Evolutionary conservation across 1,139 yeast species (phyloP).

Genomic region (Wickerhamiella infanticola): DNA sequence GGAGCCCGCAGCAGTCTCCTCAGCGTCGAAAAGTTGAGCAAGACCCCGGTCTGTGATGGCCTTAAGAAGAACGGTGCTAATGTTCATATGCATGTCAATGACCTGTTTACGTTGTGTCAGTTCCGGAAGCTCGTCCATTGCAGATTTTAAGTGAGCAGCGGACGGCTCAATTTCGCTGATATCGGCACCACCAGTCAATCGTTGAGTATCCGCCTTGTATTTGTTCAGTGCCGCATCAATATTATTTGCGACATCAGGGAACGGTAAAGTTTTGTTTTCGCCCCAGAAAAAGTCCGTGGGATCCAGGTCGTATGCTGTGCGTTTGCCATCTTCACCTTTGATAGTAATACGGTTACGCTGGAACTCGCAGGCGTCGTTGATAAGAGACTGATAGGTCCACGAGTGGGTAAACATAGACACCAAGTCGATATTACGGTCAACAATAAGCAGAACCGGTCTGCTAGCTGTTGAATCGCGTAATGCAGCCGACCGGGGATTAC

Average conservation of each 20-base stretch:
- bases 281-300: slow-evolving; percentile 90
- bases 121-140: slow-evolving; percentile 85
- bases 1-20: slow-evolving; percentile 39
- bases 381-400: slow-evolving; percentile 95
- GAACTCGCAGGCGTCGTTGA: slow-evolving; percentile 76
- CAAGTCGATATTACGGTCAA: slow-evolving; percentile 81
- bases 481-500: slow-evolving; percentile 38
- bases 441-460: slow-evolving; percentile 60
- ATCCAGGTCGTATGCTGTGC: slow-evolving; percentile 65
- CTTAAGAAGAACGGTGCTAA: slow-evolving; percentile 67
- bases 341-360: slow-evolving; percentile 66
- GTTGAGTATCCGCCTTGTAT: slow-evolving; percentile 78
- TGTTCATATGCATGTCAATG: slow-evolving; percentile 95
- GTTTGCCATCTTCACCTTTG: slow-evolving; percentile 24
- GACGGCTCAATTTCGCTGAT: slow-evolving; percentile 53
- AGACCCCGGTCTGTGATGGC: slow-evolving; percentile 73
- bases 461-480: slow-evolving; percentile 13
- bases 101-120: slow-evolving; percentile 75
- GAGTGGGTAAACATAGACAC: slow-evolving; percentile 93
- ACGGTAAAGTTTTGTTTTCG: slow-evolving; percentile 70
- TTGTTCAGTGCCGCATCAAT: slow-evolving; percentile 69
- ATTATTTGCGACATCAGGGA: slow-evolving; percentile 95
- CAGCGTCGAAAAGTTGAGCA: slow-evolving; percentile 86
- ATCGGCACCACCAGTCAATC: slow-evolving; percentile 56
- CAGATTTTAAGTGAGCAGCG: slow-evolving; percentile 63